A percentile compares a stretch with the other conserved stretches of the same genome.
Conservation (phyloP, 1,284 basidiomycete species). For the Cutaneotrichosporon mucoides region DNA sequence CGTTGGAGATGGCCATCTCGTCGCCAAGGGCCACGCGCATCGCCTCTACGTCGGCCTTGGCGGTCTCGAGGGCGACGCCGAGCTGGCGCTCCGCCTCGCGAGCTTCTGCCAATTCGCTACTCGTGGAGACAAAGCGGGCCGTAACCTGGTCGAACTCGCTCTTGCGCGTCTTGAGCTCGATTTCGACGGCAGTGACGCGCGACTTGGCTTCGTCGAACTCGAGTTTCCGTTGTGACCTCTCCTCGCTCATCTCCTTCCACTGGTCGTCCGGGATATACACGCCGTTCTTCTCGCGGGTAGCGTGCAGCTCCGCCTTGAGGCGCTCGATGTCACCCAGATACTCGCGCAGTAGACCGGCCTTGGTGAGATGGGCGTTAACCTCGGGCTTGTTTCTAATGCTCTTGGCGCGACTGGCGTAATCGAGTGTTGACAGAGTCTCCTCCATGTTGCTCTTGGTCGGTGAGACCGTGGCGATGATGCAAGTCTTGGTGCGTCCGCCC, state of each 20-base stretch:
- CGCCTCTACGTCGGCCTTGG: conserved; percentile 58
- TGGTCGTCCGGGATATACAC: conserved; percentile 86
- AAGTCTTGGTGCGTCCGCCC: conserved; percentile 96
- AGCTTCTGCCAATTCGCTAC: conserved; percentile 64
- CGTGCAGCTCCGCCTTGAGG: conserved; percentile 79
- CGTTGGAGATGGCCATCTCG: conserved; percentile 68
- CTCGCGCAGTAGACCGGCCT: conserved; percentile 87
- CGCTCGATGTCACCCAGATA: conserved; percentile 94
- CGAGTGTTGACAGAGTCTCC: conserved; percentile 95
- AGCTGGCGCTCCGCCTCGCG: conserved; percentile 55
- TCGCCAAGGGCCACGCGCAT: conserved; percentile 64
- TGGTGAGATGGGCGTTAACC: conserved; percentile 89
- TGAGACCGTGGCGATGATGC: conserved; percentile 93
- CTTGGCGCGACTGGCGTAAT: conserved; percentile 94
- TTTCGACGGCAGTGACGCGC: conserved; percentile 75
- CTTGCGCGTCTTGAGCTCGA: conserved; percentile 69
- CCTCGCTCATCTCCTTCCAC: conserved; percentile 75
- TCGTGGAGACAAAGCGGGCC: conserved; percentile 64
- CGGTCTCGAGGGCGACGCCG: conserved; percentile 55
- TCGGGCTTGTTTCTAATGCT: conserved; percentile 95
- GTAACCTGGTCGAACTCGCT: conserved; percentile 89
- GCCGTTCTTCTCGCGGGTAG: conserved; percentile 89
- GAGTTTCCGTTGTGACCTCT: conserved; percentile 69
- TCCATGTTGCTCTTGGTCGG: conserved; percentile 90
- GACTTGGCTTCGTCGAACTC: conserved; percentile 75